Evolutionary conservation across 2,329 filamentous ascomycete genomes (phyloP), one percentile per base, ranked within the genome.

Genomic region (Cyphellophora attinorum): DNA sequence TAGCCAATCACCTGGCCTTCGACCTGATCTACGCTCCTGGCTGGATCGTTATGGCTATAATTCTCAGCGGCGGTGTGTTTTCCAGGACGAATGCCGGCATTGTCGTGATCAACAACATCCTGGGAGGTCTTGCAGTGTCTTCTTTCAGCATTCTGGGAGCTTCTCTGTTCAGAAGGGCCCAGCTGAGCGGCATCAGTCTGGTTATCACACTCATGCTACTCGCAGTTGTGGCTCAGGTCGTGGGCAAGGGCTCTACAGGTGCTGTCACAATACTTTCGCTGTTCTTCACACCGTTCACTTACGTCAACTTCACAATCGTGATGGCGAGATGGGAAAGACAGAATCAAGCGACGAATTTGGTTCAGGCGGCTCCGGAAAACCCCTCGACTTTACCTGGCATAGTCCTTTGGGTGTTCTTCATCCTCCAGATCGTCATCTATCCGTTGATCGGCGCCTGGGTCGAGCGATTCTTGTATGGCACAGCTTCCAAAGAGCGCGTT

Each of bases 271-370:
- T 84, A 3, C 65, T 93, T 10, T 80, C 80, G 40, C 53, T 93
- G 11, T 57, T 95, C 0, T 95, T 95, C 53, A 74, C 85, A 0
- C 83, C 88, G 0, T 93, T 88, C 66, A 88, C 85, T 49, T 94
- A 85, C 52, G 81, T 89, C 11, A 86, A 79, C 54, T 91, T 89
- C 52, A 69, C 78, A 35, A 76, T 82, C 12, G 72, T 79, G 42
- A 72, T 88, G 57, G 83, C 86, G 10, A 76, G 82, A 27, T 94
- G 76, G 54, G 83, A 95, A 58, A 66, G 68, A 41, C 53, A 77
- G 36, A 64, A 74, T 12, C 50, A 65, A 27, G 62, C 73, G 0
- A 72, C 79, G 0, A 73, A 83, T 42, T 61, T 94, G 3, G 51
- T 72, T 4, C 56, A 74, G 27, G 62, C 62, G 2, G 74, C 82